phyloP scores from a whole-genome alignment of 345 rosid genomes.

The Moringa oleifera region DNA sequence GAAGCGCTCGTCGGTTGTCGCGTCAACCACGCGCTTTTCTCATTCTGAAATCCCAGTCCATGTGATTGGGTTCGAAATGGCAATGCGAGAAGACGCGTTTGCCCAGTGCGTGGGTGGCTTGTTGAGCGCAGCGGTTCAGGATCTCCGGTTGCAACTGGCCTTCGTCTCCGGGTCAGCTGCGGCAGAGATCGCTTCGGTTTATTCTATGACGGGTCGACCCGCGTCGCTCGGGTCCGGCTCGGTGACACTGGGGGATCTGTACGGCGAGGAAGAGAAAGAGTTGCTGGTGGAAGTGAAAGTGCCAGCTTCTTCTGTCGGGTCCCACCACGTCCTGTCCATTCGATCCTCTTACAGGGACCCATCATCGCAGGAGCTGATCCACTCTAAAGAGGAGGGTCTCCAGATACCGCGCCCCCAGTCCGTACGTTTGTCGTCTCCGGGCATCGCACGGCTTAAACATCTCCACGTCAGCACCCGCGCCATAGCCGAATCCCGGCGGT shows the following conservation, averaged over 20 bases:
- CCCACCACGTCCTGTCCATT: slow-evolving; percentile 58
- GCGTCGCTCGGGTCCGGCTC: slow-evolving; percentile 40
- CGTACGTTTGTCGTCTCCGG: slow-evolving; percentile 41
- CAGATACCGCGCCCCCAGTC: slow-evolving; percentile 41
- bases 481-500: slow-evolving; percentile 63
- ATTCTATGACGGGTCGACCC: slow-evolving; percentile 46
- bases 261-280: slow-evolving; percentile 68
- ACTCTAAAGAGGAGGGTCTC: slow-evolving; percentile 42
- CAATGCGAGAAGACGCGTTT: slow-evolving; percentile 45
- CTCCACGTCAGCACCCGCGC: slow-evolving; percentile 79
- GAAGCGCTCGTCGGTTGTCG: slow-evolving; percentile 24
- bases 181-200: slow-evolving; percentile 59
- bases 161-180: slow-evolving; percentile 56
- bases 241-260: slow-evolving; percentile 65
- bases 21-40: slow-evolving; percentile 58
- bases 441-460: slow-evolving; percentile 54
- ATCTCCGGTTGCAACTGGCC: slow-evolving; percentile 58
- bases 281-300: slow-evolving; percentile 59
- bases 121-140: slow-evolving; percentile 54
- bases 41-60: slow-evolving; percentile 50
- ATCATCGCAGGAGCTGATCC: slow-evolving; percentile 34
- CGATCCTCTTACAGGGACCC: slow-evolving; percentile 61
- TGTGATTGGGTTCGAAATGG: slow-evolving; percentile 34
- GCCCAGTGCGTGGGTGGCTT: slow-evolving; percentile 35
- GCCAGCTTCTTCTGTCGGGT: slow-evolving; percentile 38